A percentile compares a stretch with the other conserved stretches of the same genome.
phyloP scores from a whole-genome alignment of 208 protist genomes.

The Trichomonas tenax region DNA sequence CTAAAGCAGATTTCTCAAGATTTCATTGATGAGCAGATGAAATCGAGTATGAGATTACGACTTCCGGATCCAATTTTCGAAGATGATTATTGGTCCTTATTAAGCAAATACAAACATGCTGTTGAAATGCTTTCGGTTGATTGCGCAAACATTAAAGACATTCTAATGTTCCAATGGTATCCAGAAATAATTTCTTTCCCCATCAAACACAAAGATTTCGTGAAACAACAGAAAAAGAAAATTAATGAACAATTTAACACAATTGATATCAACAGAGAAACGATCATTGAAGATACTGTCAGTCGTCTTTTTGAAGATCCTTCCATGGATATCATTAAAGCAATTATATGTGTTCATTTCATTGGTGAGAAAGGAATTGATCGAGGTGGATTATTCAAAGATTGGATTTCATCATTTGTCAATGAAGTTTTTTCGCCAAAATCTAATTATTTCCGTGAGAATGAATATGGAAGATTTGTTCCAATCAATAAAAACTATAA shows the following conservation, averaged over 20 bases:
- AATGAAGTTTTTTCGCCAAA: conserved; percentile 28
- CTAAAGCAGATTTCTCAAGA: not conserved
- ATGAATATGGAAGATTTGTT: conserved; percentile 42
- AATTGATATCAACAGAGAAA: not conserved
- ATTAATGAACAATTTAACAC: not conserved
- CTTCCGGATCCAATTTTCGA: not conserved
- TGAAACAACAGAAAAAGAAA: not conserved
- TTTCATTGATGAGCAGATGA: not conserved
- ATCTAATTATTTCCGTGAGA: conserved; percentile 18
- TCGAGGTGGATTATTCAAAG: conserved; percentile 27
- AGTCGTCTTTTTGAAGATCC: not conserved
- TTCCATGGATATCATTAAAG: not conserved
- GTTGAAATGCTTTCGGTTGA: not conserved
- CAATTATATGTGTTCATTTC: conserved; percentile 28
- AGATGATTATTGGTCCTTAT: not conserved
- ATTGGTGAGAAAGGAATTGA: conserved; percentile 33
- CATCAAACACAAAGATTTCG: not conserved
- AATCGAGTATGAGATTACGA: not conserved
- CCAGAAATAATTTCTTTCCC: not conserved
- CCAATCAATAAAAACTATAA: too few relatives aligned
- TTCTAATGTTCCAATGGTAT: not conserved
- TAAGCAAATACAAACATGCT: not conserved
- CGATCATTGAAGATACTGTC: not conserved
- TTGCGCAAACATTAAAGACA: not conserved
- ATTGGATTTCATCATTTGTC: conserved; percentile 32